Evolutionary conservation across 2,329 filamentous ascomycete species (phyloP), one percentile per base, ranked within the genome.

Genomic region (Xylariomycetidae sp.): DNA sequence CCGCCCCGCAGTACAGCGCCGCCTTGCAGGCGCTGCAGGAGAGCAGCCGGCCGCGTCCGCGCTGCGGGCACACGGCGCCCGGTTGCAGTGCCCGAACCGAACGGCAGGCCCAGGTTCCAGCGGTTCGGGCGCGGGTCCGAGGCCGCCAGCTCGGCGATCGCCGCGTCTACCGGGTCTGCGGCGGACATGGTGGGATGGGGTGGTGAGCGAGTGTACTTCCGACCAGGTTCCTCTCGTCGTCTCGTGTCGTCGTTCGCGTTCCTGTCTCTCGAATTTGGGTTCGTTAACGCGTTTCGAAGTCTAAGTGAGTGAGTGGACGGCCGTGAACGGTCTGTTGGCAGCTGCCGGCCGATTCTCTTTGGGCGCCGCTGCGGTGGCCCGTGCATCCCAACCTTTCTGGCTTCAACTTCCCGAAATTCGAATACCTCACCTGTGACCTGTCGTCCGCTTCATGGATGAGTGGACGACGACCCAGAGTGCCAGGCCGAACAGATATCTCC

Each of bases 91-190:
- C 43, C 46, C 2, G 13, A 13, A 6, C 41, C 33, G 35, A 40
- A 48, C 14, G 6, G 24, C 14, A 48, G 37, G 15, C 37, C 35
- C 14, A 48, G 43, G 24, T 48, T 46, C 42, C 31, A 40, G 15
- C 29, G 38, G 22, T 38, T 41, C 22, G 26, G 19, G 17, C 20
- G 31, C 14, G 23, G 17, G 13, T 31, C 23, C 4, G 22, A 12
- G 12, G 29, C 13, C 14, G 27, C 25, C 25, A 26, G 25, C 10
- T 6, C n/a, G 7, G 24, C 24, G 12, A 25, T 7, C 12, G 12
- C n/a, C 7, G 15, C 12, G 15, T 12, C 6, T 25, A 14, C 19
- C 23, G 29, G 15, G 23, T 18, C 18, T 23, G n/a, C 19, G 22
- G 18, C 10, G 31, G 13, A 19, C 12, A 14, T 31, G 29, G 13